These are phyloP conservation scores for Xenoacremonium recifei DNA, from an alignment of 2,329 filamentous ascomycete genomes.

Conservation along the genomic window DNA sequence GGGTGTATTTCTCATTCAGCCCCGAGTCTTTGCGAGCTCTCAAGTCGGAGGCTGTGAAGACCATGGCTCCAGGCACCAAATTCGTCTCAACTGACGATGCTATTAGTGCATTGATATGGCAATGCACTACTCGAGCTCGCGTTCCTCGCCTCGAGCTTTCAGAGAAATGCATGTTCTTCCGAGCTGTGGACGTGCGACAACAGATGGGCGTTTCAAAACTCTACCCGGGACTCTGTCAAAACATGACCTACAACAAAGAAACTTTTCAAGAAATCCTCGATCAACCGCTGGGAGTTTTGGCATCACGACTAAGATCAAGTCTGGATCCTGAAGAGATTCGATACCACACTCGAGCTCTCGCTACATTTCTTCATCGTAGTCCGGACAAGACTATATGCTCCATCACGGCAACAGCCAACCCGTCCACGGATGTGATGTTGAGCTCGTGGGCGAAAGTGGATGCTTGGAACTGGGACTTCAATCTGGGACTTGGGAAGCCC, in stretches of 20 bases:
- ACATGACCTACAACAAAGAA: slow-evolving; percentile 40
- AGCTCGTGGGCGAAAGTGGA: slow-evolving; percentile 54
- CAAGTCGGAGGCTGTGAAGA: slow-evolving; percentile 36
- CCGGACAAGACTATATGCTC: slow-evolving; percentile 35
- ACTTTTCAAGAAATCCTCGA: slow-evolving; percentile 28
- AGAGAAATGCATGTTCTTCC: slow-evolving; percentile 35
- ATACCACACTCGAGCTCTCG: slow-evolving; percentile 37
- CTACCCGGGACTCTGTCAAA: slow-evolving; percentile 50
- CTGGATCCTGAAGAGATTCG: slow-evolving; percentile 36
- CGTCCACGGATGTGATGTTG: slow-evolving; percentile 45
- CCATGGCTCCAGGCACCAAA: background rate
- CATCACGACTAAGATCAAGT: slow-evolving; percentile 37
- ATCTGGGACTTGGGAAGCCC: slow-evolving; percentile 43
- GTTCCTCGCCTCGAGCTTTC: slow-evolving; percentile 28
- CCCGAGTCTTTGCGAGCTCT: slow-evolving; percentile 34
- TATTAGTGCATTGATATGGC: slow-evolving; percentile 51
- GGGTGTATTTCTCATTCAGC: slow-evolving; percentile 46
- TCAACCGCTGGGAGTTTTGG: slow-evolving; percentile 32
- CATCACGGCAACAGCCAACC: slow-evolving; percentile 34
- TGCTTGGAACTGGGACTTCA: slow-evolving; percentile 47
- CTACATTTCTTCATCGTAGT: slow-evolving; percentile 35
- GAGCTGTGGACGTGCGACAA: slow-evolving; percentile 48
- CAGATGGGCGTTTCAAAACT: slow-evolving; percentile 38
- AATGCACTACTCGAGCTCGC: slow-evolving; percentile 41
- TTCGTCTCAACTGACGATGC: slow-evolving; percentile 55